Base-by-base conservation (phyloP, 1,284 basidiomycete genomes). In the Exobasidium cylindrosporum region DNA sequence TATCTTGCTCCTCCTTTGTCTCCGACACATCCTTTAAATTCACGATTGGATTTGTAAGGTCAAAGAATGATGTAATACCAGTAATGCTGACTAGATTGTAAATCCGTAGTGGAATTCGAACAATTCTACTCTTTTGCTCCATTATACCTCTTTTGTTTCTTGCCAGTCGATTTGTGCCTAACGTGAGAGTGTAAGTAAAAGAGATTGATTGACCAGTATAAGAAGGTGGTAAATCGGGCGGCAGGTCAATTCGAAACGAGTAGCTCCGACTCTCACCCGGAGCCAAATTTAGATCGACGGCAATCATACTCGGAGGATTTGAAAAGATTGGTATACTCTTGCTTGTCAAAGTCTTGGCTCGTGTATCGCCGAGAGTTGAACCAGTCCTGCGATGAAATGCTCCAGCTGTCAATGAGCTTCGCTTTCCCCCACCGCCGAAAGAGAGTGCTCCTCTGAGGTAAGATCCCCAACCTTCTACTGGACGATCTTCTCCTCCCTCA, bases 171-270 rank as follows among this genome's bases (percentile, higher is more conserved):
- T 90, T 93, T 0, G 89, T 88, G 1, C 93, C 92, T 1, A 97
- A 84, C 10, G 90, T 84, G 11, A 98, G 85, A 69, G 92, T 88
- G 78, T 97, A 98, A 7, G 88, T 88, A 79, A 98, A 94, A 70
- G 85, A 85, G 66, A 97, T 84, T 0, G 88, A 84, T 56, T 88
- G 87, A 1, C 95, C 95, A 45, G 86, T 85, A 82, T 90, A 96
- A 0, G 92, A 91, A 0, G 95, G 95, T 0, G 95, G 95, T 0
- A 97, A 83, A 61, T 86, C 86, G 4, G 86, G 83, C 0, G 95
- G 74, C 31, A 79, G 49, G 1, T 50, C 62, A 11, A 77, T 57
- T 24, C 60, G 54, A 57, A 79, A 74, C 14, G 64, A 54, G 50
- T 63, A 58, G 66, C 85, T 89, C 66, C 88, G 85, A 54, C 86